Evolutionary conservation across 2,329 filamentous ascomycete genomes (phyloP), one percentile per base, ranked within the genome.

Genomic region (Stemphylium beticola): DNA sequence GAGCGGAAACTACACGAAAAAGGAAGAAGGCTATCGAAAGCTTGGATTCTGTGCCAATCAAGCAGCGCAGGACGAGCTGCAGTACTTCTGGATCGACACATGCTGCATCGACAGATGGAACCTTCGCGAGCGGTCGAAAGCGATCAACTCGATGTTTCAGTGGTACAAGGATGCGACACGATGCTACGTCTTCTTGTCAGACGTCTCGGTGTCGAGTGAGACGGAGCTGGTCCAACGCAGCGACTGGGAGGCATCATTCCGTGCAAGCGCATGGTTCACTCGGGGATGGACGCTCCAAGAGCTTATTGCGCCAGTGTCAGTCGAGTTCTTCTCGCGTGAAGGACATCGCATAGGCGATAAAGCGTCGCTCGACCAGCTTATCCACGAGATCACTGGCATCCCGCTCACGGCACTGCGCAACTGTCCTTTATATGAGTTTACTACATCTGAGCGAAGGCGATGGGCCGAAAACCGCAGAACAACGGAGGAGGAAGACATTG

Each of bases 401-500:
- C 20, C 20, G 20, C 20, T 22, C 20, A 22, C 32, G 15, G 32
- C 12, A 5, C 12, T 34, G 34, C 32, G 12, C 2, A 34, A 34
- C 20, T 3, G 12, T 3, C 32, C 32, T 34, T 5, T 34, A n/a
- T 7, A n/a, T 5, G 9, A 34, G 4, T 34, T 34, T 5, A 34
- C 9, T n/a, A 34, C 12, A 6, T 34, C 32, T 34, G 12, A 34
- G n/a, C 10, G 32, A 34, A n/a, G 7, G n/a, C 7, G 32, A 14
- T 34, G 3, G 36, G 36, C 10, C 17, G 41, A 4, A 22, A 4
- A 22, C 20, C 6, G 68, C 49, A 38, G 33, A 45, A 71, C 65
- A 15, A 67, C 53, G 4, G 52, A 61, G 46, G 60, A 63, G 42
- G 66, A 70, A 63, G 67, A 71, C 37, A 60, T 22, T 36, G 56